Base-by-base conservation (phyloP, 2,329 filamentous ascomycete genomes). In the Colletotrichum falcatum region DNA sequence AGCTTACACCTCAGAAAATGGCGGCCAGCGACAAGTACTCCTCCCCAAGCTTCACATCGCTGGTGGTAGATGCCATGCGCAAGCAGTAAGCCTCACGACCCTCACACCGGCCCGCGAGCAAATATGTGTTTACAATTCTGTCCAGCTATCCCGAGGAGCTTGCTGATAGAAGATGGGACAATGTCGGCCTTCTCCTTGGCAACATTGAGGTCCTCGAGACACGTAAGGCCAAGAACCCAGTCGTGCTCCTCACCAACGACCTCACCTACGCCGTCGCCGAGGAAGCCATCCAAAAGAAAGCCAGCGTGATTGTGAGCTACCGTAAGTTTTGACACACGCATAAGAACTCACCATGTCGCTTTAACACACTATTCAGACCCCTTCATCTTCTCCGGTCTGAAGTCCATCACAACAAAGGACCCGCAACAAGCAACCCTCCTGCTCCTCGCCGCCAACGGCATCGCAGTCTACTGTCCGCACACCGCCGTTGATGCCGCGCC, bases 391-490 rank as follows among this genome's bases (percentile, higher is more conserved):
- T 90, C 93, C 59, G 93, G 93, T 63, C 87, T 99, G 75, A 99
- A 98, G 82, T 92, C 93, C 73, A 85, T 99, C 78, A 97, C 94
- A 42, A 88, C 94, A 58, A 87, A 87, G 72, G 93, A 99, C 78
- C 88, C 94, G 12, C 96, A 98, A 80, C 96, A 99, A 79, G 88
- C 91, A 53, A 93, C 93, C 8, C 88, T 99, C 39, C 86, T 99
- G 5, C 89, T 91, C 54, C 88, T 99, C 16, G 92, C 92, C 56
- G 92, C 93, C 73, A 90, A 93, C 79, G 95, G 95, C 44, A 94
- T 99, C 76, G 97, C 94, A 74, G 94, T 99, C 66, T 99, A 98
- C 84, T 94, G 92, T 74, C 96, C 96, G 0, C 96, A 99, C 82
- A 99, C 96, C 0, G 95, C 96, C 18, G 90, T 98, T 53, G 96